Percentiles rank a stretch among this genome's conserved stretches.
Evolutionary conservation across 352 stramenopile genomes (phyloP).

Genomic region (Globisporangium splendens): DNA sequence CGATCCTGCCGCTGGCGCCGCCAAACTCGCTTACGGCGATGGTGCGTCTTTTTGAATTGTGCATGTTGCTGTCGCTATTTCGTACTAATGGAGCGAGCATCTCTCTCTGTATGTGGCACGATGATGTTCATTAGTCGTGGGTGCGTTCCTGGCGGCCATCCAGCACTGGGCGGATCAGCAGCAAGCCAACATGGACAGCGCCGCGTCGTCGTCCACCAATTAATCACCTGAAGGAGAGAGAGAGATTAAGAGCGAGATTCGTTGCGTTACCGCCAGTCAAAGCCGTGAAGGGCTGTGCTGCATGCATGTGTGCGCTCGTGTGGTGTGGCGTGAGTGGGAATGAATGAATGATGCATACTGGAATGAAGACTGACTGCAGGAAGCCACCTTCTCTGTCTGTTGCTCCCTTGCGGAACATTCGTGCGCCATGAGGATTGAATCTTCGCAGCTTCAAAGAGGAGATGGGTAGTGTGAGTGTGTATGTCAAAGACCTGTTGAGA

Average conservation of each 20-base stretch:
- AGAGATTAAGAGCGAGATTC: not conserved
- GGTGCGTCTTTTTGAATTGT: slow-evolving; percentile 30
- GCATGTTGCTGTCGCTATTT: not conserved
- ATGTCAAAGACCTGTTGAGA: too few species aligned
- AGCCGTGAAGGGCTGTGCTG: too few species aligned
- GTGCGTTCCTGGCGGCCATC: slow-evolving; percentile 71
- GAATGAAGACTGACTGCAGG: too few species aligned
- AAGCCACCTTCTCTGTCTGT: too few species aligned
- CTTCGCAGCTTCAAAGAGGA: too few species aligned
- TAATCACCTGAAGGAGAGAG: not conserved
- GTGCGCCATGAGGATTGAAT: too few species aligned
- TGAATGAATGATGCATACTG: too few species aligned
- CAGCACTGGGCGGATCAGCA: slow-evolving; percentile 74
- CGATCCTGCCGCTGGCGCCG: slow-evolving; percentile 66
- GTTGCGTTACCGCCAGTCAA: too few species aligned
- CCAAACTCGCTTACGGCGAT: slow-evolving; percentile 82
- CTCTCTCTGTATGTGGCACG: not conserved
- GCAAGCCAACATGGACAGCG: slow-evolving; percentile 28
- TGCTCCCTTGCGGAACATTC: too few species aligned
- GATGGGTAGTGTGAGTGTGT: too few species aligned
- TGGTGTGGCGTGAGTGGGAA: too few species aligned
- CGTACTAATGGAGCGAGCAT: not conserved
- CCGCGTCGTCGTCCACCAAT: not conserved
- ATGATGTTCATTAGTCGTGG: slow-evolving; percentile 40
- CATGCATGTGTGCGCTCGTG: too few species aligned